Evolutionary conservation across 208 protist genomes (phyloP).

Genomic region (Leishmania aethiopica): DNA sequence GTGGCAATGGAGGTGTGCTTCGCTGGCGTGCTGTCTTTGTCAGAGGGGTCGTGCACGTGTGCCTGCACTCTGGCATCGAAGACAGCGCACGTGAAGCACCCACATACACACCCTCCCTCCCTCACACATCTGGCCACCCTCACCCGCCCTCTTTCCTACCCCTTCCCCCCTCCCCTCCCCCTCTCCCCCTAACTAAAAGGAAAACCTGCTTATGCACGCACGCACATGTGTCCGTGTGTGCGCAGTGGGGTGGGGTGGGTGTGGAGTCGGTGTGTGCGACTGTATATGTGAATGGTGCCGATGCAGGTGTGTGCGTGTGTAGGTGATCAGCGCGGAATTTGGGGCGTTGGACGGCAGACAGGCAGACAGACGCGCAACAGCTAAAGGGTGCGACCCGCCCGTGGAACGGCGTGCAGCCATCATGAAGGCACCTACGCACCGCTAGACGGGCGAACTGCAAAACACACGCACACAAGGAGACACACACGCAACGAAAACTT

Average conservation of each 20-base stretch:
- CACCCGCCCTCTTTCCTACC: conserved; percentile 2
- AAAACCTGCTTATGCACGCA: not conserved
- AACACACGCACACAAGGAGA: not conserved
- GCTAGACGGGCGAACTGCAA: not conserved
- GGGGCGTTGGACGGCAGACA: not conserved
- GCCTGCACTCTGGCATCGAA: not conserved
- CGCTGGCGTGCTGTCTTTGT: not conserved
- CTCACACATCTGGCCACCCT: not conserved
- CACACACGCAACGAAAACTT: conserved; percentile 18
- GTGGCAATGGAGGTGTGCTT: not conserved
- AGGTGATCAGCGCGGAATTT: not conserved
- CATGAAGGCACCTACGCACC: no score
- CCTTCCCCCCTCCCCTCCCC: not conserved
- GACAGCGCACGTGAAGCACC: not conserved
- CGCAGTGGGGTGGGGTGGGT: no score
- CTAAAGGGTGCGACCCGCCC: not conserved
- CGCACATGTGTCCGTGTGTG: conserved; percentile 4
- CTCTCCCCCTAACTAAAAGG: not conserved
- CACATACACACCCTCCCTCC: not conserved
- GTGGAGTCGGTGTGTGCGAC: not conserved
- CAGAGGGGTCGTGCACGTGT: not conserved
- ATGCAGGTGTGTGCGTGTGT: not conserved
- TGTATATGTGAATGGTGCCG: not conserved
- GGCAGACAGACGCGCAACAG: not conserved
- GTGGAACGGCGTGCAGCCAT: no score